These are phyloP conservation scores for Spathaspora passalidarum DNA, from an alignment of 805 yeast genomes.

Conservation along the genomic window DNA sequence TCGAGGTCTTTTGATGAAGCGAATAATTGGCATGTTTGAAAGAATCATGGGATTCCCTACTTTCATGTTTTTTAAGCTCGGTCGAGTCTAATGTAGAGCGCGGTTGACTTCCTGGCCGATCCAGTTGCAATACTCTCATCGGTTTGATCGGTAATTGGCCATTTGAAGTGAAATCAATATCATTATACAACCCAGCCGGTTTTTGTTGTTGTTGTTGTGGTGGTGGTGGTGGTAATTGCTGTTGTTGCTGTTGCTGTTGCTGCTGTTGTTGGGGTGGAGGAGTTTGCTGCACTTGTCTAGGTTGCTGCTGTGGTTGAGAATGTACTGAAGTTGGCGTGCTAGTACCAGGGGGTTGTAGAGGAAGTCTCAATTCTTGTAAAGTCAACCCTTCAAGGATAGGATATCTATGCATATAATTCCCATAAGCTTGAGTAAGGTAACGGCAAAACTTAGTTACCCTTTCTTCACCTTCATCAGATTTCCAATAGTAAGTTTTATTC, in stretches of 20 bases:
- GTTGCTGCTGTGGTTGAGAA: conserved; percentile 3
- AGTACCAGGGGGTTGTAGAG: conserved; percentile 9
- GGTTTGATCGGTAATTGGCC: conserved; percentile 42
- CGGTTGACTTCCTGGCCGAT: conserved; percentile 13
- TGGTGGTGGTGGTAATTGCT: conserved; percentile 5
- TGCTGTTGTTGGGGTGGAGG: neutral
- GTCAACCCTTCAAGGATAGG: conserved; percentile 34
- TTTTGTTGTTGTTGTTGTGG: neutral
- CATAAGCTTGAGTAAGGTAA: conserved; percentile 28
- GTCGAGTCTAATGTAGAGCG: neutral
- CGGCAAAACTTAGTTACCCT: conserved; percentile 34
- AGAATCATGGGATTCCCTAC: neutral
- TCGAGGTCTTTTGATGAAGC: neutral
- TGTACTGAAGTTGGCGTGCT: conserved; percentile 19
- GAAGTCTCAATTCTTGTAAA: neutral
- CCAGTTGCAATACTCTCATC: conserved; percentile 36
- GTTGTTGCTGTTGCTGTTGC: neutral
- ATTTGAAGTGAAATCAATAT: conserved; percentile 40
- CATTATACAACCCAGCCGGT: conserved; percentile 24
- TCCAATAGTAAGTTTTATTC: conserved; percentile 84
- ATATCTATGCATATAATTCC: conserved; percentile 34
- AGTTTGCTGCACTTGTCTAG: neutral
- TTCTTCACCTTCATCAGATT: conserved; percentile 35
- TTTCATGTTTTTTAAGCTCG: neutral
- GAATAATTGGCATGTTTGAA: neutral